Evolutionary conservation across 768 basidiomycete species (phyloP).

Genomic region (Amanita rimosa): DNA sequence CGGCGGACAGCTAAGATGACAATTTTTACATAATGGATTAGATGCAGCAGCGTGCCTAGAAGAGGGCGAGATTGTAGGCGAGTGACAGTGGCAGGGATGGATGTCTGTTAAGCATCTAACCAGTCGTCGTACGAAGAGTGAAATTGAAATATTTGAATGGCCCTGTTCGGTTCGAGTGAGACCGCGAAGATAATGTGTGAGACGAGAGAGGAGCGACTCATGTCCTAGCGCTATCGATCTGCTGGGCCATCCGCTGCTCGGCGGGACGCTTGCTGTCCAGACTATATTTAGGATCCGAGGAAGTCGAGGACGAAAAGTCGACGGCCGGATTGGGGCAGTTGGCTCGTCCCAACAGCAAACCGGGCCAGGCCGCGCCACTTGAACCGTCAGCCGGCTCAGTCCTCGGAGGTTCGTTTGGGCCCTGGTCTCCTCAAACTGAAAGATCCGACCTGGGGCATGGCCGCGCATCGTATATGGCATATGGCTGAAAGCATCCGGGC

Average conservation of each 20-base stretch:
- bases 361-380: neutral
- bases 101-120: neutral
- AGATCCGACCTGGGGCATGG: too few species aligned
- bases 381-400: too few species aligned
- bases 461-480: neutral
- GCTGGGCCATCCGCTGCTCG: neutral
- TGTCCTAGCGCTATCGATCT: neutral
- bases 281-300: conserved; percentile 18
- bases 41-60: neutral
- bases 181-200: neutral
- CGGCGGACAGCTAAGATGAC: neutral
- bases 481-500: neutral
- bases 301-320: conserved; percentile 5
- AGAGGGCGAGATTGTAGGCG: neutral
- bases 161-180: neutral
- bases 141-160: neutral
- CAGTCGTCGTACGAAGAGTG: neutral
- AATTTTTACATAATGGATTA: neutral
- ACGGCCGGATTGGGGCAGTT: neutral
- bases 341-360: too few species aligned
- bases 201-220: neutral
- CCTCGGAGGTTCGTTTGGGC: too few species aligned
- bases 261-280: neutral
- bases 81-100: neutral
- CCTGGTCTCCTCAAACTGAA: too few species aligned